Percentiles rank a stretch among this genome's conserved stretches.
These are phyloP conservation scores for Phaeodactylum tricornutum DNA, from an alignment of 108 stramenopile species.

Conservation along the genomic window DNA sequence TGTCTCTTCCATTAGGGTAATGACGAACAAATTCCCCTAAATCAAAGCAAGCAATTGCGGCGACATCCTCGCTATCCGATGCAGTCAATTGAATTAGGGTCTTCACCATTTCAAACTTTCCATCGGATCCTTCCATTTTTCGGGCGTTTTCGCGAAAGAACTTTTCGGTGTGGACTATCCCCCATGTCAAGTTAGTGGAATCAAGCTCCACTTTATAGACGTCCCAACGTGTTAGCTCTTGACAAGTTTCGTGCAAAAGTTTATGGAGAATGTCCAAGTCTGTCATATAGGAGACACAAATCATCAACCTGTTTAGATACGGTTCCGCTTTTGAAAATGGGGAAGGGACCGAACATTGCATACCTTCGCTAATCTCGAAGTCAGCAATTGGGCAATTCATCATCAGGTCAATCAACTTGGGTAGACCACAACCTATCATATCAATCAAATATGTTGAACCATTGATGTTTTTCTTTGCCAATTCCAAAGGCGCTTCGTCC, in stretches of 20 bases:
- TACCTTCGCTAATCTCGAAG: too few species aligned
- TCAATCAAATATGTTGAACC: constrained; percentile 47
- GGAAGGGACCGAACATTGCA: too few species aligned
- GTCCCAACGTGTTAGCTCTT: constrained; percentile 78
- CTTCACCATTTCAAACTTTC: constrained; percentile 53
- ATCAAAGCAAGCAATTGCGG: constrained; percentile 88
- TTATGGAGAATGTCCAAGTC: constrained; percentile 56
- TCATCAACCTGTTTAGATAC: too few species aligned
- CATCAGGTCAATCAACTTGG: constrained; percentile 53
- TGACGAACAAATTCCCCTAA: constrained; percentile 89
- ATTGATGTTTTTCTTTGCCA: neutral
- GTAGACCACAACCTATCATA: constrained; percentile 65
- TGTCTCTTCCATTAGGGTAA: constrained; percentile 82
- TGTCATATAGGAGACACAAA: too few species aligned
- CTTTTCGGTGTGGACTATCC: constrained; percentile 75
- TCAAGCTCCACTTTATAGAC: constrained; percentile 72
- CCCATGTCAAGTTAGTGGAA: constrained; percentile 80
- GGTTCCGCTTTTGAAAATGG: too few species aligned
- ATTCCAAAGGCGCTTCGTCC: neutral
- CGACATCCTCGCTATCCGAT: constrained; percentile 2
- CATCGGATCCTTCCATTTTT: constrained; percentile 52
- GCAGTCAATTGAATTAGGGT: constrained; percentile 43
- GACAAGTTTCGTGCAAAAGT: constrained; percentile 51
- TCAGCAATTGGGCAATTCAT: constrained; percentile 32
- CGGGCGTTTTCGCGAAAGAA: constrained; percentile 71